A percentile compares a stretch with the other conserved stretches of the same genome.
Conservation (phyloP, 2,329 filamentous ascomycete species). For the Xylaria sp. region DNA sequence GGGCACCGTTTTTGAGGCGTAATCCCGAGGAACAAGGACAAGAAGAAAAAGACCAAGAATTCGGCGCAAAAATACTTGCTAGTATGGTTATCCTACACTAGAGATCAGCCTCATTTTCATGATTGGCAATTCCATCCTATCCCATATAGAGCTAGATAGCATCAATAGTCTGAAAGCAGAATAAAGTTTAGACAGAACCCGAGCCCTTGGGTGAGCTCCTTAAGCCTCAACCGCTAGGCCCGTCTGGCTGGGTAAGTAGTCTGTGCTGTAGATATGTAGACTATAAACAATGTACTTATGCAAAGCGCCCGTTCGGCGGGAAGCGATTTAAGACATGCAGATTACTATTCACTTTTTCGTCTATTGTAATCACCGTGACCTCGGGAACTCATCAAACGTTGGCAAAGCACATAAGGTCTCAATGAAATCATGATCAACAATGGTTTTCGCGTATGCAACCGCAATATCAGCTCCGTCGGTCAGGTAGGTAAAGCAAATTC, state of each 20-base stretch:
- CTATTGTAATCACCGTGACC: background rate
- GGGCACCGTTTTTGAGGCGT: background rate
- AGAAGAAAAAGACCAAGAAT: background rate
- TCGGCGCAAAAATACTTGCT: background rate
- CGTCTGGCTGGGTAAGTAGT: background rate
- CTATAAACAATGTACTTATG: conserved; percentile 7
- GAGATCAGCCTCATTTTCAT: background rate
- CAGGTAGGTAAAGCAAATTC: background rate
- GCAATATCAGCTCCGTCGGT: conserved; percentile 11
- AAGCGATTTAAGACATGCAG: conserved; percentile 9
- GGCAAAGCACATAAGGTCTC: background rate
- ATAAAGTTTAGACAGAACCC: conserved; percentile 19
- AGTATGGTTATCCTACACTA: background rate
- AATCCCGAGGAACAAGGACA: background rate
- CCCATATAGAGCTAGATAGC: background rate
- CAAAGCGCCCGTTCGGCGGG: background rate
- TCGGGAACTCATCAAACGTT: background rate
- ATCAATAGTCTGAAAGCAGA: background rate
- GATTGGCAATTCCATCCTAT: background rate
- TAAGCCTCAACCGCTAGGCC: conserved; percentile 5
- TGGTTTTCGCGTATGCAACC: background rate
- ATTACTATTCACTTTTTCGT: conserved; percentile 5
- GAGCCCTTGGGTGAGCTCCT: background rate
- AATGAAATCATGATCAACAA: conserved; percentile 7
- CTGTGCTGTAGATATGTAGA: background rate